These are phyloP conservation scores for Ustilago bromivora DNA, from an alignment of 1,284 basidiomycete genomes.

Conservation along the genomic window DNA sequence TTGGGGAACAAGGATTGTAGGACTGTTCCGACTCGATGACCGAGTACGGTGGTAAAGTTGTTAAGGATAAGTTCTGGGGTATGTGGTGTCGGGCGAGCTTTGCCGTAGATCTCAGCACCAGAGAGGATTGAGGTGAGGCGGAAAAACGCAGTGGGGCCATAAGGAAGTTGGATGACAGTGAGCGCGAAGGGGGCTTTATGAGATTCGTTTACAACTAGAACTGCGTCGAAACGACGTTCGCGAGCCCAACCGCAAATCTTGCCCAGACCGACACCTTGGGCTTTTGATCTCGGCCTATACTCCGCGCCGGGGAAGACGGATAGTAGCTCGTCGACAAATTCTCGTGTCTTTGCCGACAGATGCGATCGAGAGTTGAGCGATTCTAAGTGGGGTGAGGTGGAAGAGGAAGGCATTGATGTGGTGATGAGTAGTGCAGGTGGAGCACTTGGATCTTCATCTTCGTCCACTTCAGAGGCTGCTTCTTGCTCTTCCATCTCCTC, in stretches of 20 bases:
- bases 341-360: slow-evolving; percentile 70
- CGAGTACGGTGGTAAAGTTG: slow-evolving; percentile 92
- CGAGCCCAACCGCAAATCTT: slow-evolving; percentile 94
- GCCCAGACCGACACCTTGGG: slow-evolving; percentile 92
- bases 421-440: slow-evolving; percentile 65
- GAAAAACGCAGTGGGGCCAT: slow-evolving; percentile 95
- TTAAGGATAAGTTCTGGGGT: slow-evolving; percentile 96
- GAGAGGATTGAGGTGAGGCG: slow-evolving; percentile 89
- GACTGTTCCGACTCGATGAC: slow-evolving; percentile 90
- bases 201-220: slow-evolving; percentile 95
- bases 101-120: slow-evolving; percentile 84
- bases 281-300: slow-evolving; percentile 88
- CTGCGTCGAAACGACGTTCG: slow-evolving; percentile 84
- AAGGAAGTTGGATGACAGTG: slow-evolving; percentile 88
- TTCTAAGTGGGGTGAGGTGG: slow-evolving; percentile 57
- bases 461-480: slow-evolving; percentile 56
- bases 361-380: slow-evolving; percentile 76
- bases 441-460: slow-evolving; percentile 58
- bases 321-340: slow-evolving; percentile 82
- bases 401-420: slow-evolving; percentile 65
- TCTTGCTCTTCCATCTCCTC: slow-evolving; percentile 62
- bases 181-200: slow-evolving; percentile 81
- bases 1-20: slow-evolving; percentile 96
- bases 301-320: slow-evolving; percentile 94
- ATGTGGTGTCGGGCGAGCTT: slow-evolving; percentile 91